Base-by-base conservation (phyloP, 495 filamentous ascomycete genomes). In the Oleoguttula mirabilis region DNA sequence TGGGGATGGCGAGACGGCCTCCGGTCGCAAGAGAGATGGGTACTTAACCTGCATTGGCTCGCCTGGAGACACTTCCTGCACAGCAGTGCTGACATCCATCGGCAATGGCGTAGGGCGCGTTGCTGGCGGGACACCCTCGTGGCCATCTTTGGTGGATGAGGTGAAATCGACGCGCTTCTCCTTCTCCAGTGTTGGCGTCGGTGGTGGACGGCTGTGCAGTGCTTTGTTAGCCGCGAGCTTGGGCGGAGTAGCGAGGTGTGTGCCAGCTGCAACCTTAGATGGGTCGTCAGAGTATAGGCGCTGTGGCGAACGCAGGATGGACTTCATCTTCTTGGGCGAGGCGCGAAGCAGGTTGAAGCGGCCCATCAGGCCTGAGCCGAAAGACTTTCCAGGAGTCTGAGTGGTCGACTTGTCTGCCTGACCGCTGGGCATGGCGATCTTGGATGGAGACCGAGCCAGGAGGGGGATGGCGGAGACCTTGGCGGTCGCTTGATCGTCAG, bases 91-190 rank as follows among this genome's bases (percentile, higher is more conserved):
- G 21, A 43, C 4, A 17, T 24, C 24, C 12, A 22, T 39, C n/a
- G 44, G 40, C 2, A 10, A 15, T 19, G 50, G 40, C 14, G 37
- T 49, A 15, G 28, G 43, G 31, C 25, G 36, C 11, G 22, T 14
- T 16, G 21, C 35, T 16, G 47, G 46, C 40, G 42, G 43, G 8
- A 43, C 33, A 25, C 45, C 53, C 28, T 68, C 60, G 23, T 65
- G 45, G 23, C 55, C 57, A 41, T 63, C 60, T 42, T 72, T 69
- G 15, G 69, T 69, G 36, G 63, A 71, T 1, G 68, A 64, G 2
- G 72, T 71, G 49, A 79, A 80, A 34, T 72, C 72, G 42, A 80
- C 76, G 22, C 66, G 73, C 58, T 80, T 80, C 51, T 66, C 36
- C 47, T 17, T 22, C n/a, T n/a, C n/a, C 16, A 22, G 51, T 59